Base-by-base conservation (phyloP, 2,329 filamentous ascomycete genomes). In the Botrytis sinoallii region DNA sequence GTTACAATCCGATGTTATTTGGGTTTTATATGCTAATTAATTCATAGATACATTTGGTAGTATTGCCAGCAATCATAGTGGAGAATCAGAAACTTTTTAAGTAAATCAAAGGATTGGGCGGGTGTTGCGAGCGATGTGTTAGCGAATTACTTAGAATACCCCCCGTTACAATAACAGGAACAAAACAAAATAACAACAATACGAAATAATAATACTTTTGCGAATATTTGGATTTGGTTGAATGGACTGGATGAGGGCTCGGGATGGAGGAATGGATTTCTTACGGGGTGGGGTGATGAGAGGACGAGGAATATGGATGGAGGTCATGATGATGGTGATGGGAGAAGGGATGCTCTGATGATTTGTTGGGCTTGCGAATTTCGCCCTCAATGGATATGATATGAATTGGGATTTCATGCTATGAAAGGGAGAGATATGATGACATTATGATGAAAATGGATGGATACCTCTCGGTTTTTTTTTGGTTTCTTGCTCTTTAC, bases 61-160 rank as follows among this genome's bases (percentile, higher is more conserved):
- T 3, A 80, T 86, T 73, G 83, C 83, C 35, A 87, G 85, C 76
- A 85, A 87, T 75, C 76, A 81, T 65, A 80, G 77, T 77, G 80
- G 75, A 74, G 86, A 88, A 74, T 86, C 85, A 46, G 86, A 88
- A 78, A 88, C 85, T 66, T 88, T 88, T 79, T 88, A 85, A 83
- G 73, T 48, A n/a, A 46, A 65, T 14, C 25, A n/a, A 40, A 32
- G 32, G 20, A 25, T 66, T 48, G 29, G 32, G 29, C 29, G 42
- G 25, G 63, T 29, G 63, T 57, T 38, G 42, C 42, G 48, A 57
- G 35, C n/a, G 65, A 42, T 20, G 38, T 42, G 38, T 57, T 57
- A 9, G n/a, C n/a, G 52, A 57, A 64, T 64, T 64, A 42, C 38
- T 64, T 64, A 64, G 61, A 64, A 64, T 64, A 64, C 61, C 61